These are phyloP conservation scores for Candida dubliniensis DNA, from an alignment of 1,139 yeast species.

Conservation along the genomic window DNA sequence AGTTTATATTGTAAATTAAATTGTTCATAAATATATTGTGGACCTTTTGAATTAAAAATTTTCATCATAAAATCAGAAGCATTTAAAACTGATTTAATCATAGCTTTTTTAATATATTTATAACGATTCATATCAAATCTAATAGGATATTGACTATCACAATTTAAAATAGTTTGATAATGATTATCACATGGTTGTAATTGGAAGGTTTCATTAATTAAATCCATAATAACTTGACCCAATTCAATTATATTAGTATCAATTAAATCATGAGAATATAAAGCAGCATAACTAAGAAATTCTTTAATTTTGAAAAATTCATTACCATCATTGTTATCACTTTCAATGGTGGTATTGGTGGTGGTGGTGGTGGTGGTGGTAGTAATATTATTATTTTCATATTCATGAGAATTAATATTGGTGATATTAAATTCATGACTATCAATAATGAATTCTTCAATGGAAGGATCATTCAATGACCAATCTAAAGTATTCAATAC, in stretches of 20 bases:
- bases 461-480: slow-evolving; percentile 58
- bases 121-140: slow-evolving; percentile 25
- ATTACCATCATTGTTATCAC: slow-evolving; percentile 8
- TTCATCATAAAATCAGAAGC: slow-evolving; percentile 36
- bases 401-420: neutral
- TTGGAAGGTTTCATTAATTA: slow-evolving; percentile 32
- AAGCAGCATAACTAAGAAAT: slow-evolving; percentile 36
- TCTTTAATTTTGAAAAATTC: slow-evolving; percentile 43
- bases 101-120: slow-evolving; percentile 30
- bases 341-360: slow-evolving; percentile 4
- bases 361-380: neutral
- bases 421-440: slow-evolving; percentile 33
- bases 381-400: neutral
- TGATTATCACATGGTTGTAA: slow-evolving; percentile 6
- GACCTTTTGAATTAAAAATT: slow-evolving; percentile 37
- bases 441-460: slow-evolving; percentile 49
- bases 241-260: slow-evolving; percentile 34
- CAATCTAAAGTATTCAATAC: slow-evolving; percentile 61
- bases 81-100: slow-evolving; percentile 32
- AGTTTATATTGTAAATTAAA: slow-evolving; percentile 19
- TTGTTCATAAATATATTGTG: slow-evolving; percentile 32
- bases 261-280: slow-evolving; percentile 39
- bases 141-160: slow-evolving; percentile 8
- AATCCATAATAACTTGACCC: slow-evolving; percentile 35
- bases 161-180: slow-evolving; percentile 12